Base-by-base conservation (phyloP, 2,329 filamentous ascomycete genomes). In the Colletotrichum cuscutae region DNA sequence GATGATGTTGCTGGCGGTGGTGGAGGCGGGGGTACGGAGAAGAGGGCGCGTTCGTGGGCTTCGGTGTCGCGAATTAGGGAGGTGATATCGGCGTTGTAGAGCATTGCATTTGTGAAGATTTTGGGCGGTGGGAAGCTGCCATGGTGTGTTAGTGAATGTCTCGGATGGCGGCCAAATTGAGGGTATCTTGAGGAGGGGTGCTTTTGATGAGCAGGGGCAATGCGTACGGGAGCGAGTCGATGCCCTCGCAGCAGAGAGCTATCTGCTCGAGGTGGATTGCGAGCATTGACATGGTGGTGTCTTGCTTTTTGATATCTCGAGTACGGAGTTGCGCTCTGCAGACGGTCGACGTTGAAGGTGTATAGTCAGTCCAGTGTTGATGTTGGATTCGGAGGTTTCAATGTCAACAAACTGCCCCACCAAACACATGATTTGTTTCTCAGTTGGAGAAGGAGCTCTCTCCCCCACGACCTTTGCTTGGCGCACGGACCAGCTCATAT, bases 21-120 rank as follows among this genome's bases (percentile, higher is more conserved):
- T 5, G 84, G 87, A 0, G 93, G 90, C 0, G 94, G 91, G 1
- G 96, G 95, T 0, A 98, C 92, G 49, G 96, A 97, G 86, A 98
- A 99, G 22, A 99, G 90, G 7, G 96, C 96, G 78, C 95, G 93
- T 82, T 99, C 97, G 84, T 98, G 96, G 26, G 93, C 86, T 83
- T 99, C 97, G 4, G 96, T 98, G 81, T 99, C 97, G 73, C 97
- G 94, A 79, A 99, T 98, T 60, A 99, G 86, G 13, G 94, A 90
- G 4, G 97, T 98, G 77, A 99, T 98, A 82, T 99, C 97, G 82
- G 95, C 92, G 76, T 92, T 92, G 69, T 93, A 92, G 61, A 98
- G 91, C 52, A 99, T 89, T 42, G 97, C 95, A 81, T 97, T 98
- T 77, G 95, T 97, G 84, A 98, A 99, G 79, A 97, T 95, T 79